phyloP scores from a whole-genome alignment of 2,329 filamentous ascomycete genomes.

The Aspergillus neoniger region DNA sequence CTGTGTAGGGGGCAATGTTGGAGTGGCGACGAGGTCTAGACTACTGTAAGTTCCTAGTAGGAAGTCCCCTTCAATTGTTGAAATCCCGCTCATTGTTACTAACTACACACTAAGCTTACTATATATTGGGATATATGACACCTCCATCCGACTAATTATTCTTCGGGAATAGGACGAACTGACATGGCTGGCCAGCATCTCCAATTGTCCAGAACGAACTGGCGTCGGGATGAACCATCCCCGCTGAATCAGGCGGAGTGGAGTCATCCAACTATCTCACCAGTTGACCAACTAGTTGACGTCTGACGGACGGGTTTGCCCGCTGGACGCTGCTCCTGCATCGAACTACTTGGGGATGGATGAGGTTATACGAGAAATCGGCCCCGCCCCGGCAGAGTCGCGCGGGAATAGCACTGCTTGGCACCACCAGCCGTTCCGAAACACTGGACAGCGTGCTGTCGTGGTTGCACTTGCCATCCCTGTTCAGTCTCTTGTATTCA shows the following conservation, averaged over 20 bases:
- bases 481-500: neutral
- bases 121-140: too few relatives aligned
- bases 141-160: too few relatives aligned
- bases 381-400: neutral
- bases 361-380: constrained; percentile 6
- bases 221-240: neutral
- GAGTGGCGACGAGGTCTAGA: too few relatives aligned
- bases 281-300: neutral
- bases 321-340: neutral
- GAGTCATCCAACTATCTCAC: neutral
- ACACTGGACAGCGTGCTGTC: constrained; percentile 6
- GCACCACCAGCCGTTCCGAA: constrained; percentile 2
- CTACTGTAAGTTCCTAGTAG: too few relatives aligned
- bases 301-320: neutral
- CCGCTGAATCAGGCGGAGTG: neutral
- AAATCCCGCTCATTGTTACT: too few relatives aligned
- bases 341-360: neutral
- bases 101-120: too few relatives aligned
- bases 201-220: neutral
- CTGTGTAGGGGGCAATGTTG: too few relatives aligned
- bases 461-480: neutral
- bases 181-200: neutral
- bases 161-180: neutral
- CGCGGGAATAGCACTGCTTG: neutral
- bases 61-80: too few relatives aligned